A percentile compares a stretch with the other conserved stretches of the same genome.
phyloP scores from a whole-genome alignment of 140 eudicot species.

The Erigeron philadelphicus region DNA sequence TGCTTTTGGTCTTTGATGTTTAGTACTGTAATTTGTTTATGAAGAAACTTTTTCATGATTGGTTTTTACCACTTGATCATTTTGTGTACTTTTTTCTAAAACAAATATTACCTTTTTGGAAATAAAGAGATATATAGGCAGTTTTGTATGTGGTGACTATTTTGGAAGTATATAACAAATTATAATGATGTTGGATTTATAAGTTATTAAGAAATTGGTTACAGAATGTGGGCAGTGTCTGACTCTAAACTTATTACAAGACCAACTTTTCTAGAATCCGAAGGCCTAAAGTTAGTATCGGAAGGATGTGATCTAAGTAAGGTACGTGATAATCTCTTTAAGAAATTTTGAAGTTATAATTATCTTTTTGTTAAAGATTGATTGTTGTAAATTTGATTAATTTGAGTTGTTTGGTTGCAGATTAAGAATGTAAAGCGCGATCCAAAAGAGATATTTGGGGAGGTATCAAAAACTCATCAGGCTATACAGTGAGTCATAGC shows the following conservation, averaged over 20 bases:
- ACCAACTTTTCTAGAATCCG: conserved; percentile 57
- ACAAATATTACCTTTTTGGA: neutral
- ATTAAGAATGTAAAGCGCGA: conserved; percentile 57
- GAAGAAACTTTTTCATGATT: conserved; percentile 17
- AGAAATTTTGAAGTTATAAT: conserved; percentile 11
- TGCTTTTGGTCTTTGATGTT: conserved; percentile 14
- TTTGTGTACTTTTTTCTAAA: conserved; percentile 23
- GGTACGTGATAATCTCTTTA: conserved; percentile 37
- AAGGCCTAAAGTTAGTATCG: conserved; percentile 59
- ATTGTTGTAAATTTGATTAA: conserved; percentile 14
- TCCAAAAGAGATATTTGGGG: conserved; percentile 49
- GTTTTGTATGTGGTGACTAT: conserved; percentile 8
- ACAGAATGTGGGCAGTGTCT: conserved; percentile 76
- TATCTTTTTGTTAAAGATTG: neutral
- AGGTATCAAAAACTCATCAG: conserved; percentile 63
- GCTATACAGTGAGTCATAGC: conserved; percentile 63
- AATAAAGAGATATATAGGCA: conserved; percentile 6
- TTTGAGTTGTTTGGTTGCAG: conserved; percentile 36
- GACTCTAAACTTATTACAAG: conserved; percentile 65
- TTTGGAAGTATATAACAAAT: neutral
- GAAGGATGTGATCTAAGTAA: conserved; percentile 71
- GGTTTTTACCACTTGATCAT: conserved; percentile 21
- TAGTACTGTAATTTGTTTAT: conserved; percentile 10
- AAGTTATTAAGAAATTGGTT: conserved; percentile 24
- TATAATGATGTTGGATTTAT: conserved; percentile 24